Evolutionary conservation across 1,284 basidiomycete species (phyloP), one percentile per base, ranked within the genome.

Genomic region (Stereum hirsutum): DNA sequence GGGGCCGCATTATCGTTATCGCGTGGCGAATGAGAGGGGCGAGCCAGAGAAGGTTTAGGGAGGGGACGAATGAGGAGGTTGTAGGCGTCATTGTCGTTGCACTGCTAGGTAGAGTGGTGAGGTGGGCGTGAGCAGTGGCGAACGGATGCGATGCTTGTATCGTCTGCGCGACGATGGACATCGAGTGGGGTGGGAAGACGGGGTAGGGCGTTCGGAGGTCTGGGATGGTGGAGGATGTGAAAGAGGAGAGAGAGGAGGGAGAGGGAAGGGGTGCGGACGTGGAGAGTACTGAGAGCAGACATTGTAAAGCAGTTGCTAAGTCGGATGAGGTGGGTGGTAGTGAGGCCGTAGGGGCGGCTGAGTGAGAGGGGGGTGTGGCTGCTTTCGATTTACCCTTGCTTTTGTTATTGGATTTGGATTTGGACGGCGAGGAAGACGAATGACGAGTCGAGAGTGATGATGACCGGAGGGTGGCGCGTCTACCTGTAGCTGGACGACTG

Each of bases 261-360:
- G 54, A 51, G 6, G 54, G 55, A 12, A 66, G 19, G 56, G 68
- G 5, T 25, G 46, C 30, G 44, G 54, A 49, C 1, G 68, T 66
- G 38, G 47, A 20, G 25, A 69, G 40, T 7, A 59, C 57, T 41
- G 52, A 50, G 12, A 66, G 52, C 15, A 70, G 45, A 1, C 58
- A 47, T 19, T 59, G 49, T 20, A 52, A 45, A 3, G 50, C 58
- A 7, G 34, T 19, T 39, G 44, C 24, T n/a, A 46, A 30, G 17
- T 52, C 41, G 10, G 20, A 28, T 14, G 43, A 32, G 2, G 37
- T 52, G 46, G 10, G 48, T 39, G 44, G 49, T 49, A 30, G 48
- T 44, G 42, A 45, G 46, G 35, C 27, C 41, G 3, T 47, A 39
- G 8, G 46, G 19, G 35, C n/a, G n/a, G n/a, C n/a, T n/a, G n/a